Evolutionary conservation across 2,329 filamentous ascomycete species (phyloP).

Genomic region (Diaporthe eres): DNA sequence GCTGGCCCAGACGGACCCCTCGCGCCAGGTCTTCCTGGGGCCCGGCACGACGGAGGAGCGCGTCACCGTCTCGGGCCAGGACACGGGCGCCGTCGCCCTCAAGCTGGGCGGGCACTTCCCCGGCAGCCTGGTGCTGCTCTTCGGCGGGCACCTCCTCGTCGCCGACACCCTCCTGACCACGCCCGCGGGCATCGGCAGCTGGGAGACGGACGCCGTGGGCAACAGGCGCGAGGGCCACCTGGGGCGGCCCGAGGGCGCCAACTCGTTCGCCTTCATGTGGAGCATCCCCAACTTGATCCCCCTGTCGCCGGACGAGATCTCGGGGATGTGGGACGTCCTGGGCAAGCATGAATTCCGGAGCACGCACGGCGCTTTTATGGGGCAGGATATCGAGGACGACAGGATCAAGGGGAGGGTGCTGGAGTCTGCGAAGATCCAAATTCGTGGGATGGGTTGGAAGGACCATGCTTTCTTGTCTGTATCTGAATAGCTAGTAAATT

Average conservation of each 20-base stretch:
- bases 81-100: slow-evolving; percentile 70
- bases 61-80: slow-evolving; percentile 48
- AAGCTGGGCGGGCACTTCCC: slow-evolving; percentile 87
- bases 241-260: slow-evolving; percentile 59
- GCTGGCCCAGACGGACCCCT: slow-evolving; percentile 63
- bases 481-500: not conserved
- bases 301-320: slow-evolving; percentile 73
- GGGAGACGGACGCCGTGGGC: slow-evolving; percentile 59
- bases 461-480: slow-evolving; percentile 55
- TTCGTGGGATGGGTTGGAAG: slow-evolving; percentile 64
- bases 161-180: slow-evolving; percentile 84
- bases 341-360: slow-evolving; percentile 73
- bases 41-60: slow-evolving; percentile 54
- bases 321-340: slow-evolving; percentile 78
- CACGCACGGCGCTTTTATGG: slow-evolving; percentile 77
- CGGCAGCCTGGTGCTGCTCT: slow-evolving; percentile 78
- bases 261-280: slow-evolving; percentile 81
- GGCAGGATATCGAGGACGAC: slow-evolving; percentile 70
- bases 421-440: slow-evolving; percentile 83
- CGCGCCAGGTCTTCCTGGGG: slow-evolving; percentile 62
- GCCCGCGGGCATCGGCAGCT: slow-evolving; percentile 67
- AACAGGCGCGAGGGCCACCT: slow-evolving; percentile 45
- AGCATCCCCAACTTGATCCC: slow-evolving; percentile 83
- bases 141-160: slow-evolving; percentile 74
- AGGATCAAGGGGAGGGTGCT: slow-evolving; percentile 76